Conservation (phyloP, 139 green algal species). For the Pseudopediastrum boryanum region DNA sequence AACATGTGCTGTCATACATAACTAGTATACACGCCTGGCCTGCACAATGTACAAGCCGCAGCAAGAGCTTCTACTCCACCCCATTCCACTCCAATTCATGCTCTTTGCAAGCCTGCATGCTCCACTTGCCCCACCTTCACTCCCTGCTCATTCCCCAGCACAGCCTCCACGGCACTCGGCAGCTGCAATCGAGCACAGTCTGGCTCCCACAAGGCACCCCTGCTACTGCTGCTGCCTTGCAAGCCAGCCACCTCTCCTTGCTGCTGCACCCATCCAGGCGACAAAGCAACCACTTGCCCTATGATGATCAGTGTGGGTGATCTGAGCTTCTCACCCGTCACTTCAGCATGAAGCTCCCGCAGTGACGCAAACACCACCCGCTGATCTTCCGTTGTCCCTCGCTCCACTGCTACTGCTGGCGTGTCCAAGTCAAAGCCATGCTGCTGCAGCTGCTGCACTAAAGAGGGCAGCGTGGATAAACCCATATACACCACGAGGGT, state of each 20-base stretch:
- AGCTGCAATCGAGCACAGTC: conserved; percentile 23
- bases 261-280: conserved; percentile 41
- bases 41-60: too few species aligned
- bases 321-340: conserved; percentile 56
- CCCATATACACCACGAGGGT: conserved; percentile 99
- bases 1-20: too few species aligned
- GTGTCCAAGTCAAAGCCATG: conserved; percentile 65
- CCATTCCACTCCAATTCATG: too few species aligned
- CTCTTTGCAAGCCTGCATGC: too few species aligned
- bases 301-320: conserved; percentile 97
- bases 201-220: not conserved
- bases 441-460: conserved; percentile 67
- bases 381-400: conserved; percentile 89
- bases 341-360: conserved; percentile 49
- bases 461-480: conserved; percentile 83
- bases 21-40: too few species aligned
- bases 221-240: not conserved
- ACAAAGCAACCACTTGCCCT: conserved; percentile 71
- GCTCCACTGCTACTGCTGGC: conserved; percentile 95
- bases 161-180: not conserved
- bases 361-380: conserved; percentile 80
- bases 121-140: too few species aligned
- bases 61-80: too few species aligned
- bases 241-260: not conserved
- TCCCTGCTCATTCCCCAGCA: conserved; percentile 11